Conservation (phyloP, 2,329 filamentous ascomycete species). For the Fusarium papillatum region DNA sequence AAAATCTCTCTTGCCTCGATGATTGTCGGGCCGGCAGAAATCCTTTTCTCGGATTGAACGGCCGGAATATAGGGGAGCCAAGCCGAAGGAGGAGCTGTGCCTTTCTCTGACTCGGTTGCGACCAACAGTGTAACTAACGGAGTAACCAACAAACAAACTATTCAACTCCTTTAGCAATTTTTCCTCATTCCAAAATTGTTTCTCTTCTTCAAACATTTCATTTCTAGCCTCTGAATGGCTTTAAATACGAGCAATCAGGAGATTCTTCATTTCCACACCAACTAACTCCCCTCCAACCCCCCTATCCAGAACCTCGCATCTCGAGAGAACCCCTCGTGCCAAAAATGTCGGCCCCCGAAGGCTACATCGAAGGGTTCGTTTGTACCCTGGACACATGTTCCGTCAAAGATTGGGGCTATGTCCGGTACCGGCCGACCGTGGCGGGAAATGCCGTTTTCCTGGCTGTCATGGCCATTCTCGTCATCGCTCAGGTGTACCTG, state of each 20-base stretch:
- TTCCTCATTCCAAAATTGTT: background rate
- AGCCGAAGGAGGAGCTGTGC: slow-evolving; percentile 8
- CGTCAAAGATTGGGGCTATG: slow-evolving; percentile 29
- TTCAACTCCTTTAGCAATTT: background rate
- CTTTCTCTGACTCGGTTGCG: background rate
- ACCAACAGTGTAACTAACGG: slow-evolving; percentile 4
- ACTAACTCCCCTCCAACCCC: slow-evolving; percentile 2
- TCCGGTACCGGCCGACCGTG: slow-evolving; percentile 30
- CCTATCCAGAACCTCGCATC: background rate
- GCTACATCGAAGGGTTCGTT: slow-evolving; percentile 26
- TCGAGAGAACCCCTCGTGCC: background rate
- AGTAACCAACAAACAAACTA: slow-evolving; percentile 8
- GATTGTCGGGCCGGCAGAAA: background rate
- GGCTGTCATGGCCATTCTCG: slow-evolving; percentile 26
- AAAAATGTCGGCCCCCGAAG: slow-evolving; percentile 27
- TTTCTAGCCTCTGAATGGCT: background rate
- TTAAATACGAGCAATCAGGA: slow-evolving; percentile 17
- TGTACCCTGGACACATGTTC: slow-evolving; percentile 36
- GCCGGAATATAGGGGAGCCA: slow-evolving; percentile 27
- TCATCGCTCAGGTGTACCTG: slow-evolving; percentile 29
- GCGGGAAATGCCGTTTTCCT: slow-evolving; percentile 32
- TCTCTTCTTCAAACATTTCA: background rate
- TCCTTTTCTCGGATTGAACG: slow-evolving; percentile 3
- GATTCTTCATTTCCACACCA: background rate
- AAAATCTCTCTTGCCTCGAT: background rate